Conservation (phyloP, 805 yeast genomes). For the Cyberlindnera maclurae region DNA sequence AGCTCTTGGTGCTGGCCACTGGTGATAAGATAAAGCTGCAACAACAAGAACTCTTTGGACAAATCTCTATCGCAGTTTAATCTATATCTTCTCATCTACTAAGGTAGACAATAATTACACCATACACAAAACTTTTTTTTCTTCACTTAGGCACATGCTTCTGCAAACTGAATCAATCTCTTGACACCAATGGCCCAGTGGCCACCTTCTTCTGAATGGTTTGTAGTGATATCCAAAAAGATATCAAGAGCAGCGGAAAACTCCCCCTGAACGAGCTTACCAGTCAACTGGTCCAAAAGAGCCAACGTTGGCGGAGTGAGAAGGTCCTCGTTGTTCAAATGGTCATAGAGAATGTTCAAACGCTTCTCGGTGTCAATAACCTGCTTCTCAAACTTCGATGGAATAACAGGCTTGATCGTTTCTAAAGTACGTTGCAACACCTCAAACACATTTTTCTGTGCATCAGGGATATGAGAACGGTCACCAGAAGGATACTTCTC, state of each 20-base stretch:
- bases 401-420: constrained; percentile 72
- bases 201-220: constrained; percentile 68
- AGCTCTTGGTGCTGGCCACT: constrained; percentile 74
- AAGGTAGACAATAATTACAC: not conserved
- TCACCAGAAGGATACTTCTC: constrained; percentile 53
- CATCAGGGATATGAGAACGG: constrained; percentile 57
- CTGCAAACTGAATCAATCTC: constrained; percentile 73
- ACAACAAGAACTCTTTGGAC: constrained; percentile 56
- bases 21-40: constrained; percentile 58
- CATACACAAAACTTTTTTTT: not conserved
- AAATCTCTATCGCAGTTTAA: constrained; percentile 28
- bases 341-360: constrained; percentile 66
- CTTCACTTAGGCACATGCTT: constrained; percentile 16
- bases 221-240: constrained; percentile 54
- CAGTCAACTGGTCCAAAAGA: constrained; percentile 44
- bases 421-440: constrained; percentile 49
- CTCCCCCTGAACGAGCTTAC: constrained; percentile 39
- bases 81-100: not conserved
- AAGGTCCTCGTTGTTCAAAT: constrained; percentile 65
- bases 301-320: constrained; percentile 50
- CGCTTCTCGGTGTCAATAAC: constrained; percentile 78
- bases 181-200: constrained; percentile 92
- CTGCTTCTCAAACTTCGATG: constrained; percentile 67
- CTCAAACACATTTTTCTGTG: constrained; percentile 50
- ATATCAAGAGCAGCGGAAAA: constrained; percentile 50